These are phyloP conservation scores for Seiridium unicorne DNA, from an alignment of 2,329 filamentous ascomycete species.

Conservation along the genomic window DNA sequence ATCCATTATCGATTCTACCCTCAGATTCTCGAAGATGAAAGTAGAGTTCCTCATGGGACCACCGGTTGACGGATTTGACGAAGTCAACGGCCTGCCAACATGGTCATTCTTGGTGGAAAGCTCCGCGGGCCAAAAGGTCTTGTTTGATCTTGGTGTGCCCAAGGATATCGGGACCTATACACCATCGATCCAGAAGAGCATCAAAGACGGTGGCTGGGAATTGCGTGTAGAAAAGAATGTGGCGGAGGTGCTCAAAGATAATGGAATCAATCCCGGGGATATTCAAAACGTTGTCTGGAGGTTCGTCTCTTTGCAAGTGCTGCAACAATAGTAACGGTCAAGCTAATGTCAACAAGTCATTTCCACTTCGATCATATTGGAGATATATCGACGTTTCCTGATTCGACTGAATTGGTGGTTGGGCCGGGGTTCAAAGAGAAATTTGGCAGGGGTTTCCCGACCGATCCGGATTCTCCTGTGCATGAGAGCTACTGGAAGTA, in stretches of 20 bases:
- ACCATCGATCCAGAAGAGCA: background rate
- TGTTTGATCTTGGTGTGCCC: slow-evolving; percentile 2
- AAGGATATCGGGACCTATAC: background rate
- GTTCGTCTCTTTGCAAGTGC: background rate
- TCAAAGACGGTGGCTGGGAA: background rate
- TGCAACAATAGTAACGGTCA: background rate
- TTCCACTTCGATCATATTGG: slow-evolving; percentile 48
- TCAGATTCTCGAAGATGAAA: background rate
- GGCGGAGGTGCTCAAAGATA: background rate
- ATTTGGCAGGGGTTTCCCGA: slow-evolving; percentile 16
- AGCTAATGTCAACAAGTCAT: background rate
- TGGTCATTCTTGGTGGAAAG: slow-evolving; percentile 5
- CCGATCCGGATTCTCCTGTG: slow-evolving; percentile 13
- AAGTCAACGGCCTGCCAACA: background rate
- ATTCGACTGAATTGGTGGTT: slow-evolving; percentile 40
- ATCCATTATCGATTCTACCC: background rate
- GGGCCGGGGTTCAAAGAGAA: slow-evolving; percentile 24
- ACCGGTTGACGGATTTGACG: background rate
- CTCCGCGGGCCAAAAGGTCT: background rate
- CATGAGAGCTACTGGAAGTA: slow-evolving; percentile 18
- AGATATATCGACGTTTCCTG: slow-evolving; percentile 40
- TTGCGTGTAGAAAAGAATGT: background rate
- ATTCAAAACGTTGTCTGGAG: slow-evolving; percentile 3
- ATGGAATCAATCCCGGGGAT: background rate
- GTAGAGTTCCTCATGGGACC: background rate